A percentile compares a stretch with the other conserved stretches of the same genome.
These are phyloP conservation scores for Phellopilus nigrolimitatus DNA, from an alignment of 1,284 basidiomycete species.

Conservation along the genomic window DNA sequence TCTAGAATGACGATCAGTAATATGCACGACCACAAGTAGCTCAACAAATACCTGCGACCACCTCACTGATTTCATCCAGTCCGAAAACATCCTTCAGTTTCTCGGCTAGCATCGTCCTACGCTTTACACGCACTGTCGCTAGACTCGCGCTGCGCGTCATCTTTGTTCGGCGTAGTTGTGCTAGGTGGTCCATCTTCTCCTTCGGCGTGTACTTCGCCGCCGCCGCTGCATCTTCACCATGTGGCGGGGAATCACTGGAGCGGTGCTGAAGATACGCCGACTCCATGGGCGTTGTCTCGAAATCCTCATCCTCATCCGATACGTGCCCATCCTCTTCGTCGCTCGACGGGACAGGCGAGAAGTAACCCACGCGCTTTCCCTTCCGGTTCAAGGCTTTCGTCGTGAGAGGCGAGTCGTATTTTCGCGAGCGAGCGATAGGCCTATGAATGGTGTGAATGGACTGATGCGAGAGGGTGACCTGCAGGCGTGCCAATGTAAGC, in stretches of 20 bases:
- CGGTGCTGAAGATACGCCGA: constrained; percentile 28
- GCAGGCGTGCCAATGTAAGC: constrained; percentile 12
- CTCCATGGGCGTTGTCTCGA: constrained; percentile 46
- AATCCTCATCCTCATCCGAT: constrained; percentile 49
- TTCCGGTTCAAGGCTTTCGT: neutral
- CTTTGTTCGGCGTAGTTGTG: constrained; percentile 15
- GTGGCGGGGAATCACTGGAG: constrained; percentile 13
- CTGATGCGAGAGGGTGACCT: constrained; percentile 28
- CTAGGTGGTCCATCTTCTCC: constrained; percentile 7
- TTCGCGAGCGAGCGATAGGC: constrained; percentile 28
- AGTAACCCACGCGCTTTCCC: constrained; percentile 18
- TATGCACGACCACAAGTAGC: neutral
- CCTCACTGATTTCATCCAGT: constrained; percentile 72
- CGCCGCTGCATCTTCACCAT: constrained; percentile 4
- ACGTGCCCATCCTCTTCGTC: constrained; percentile 32
- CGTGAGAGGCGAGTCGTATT: constrained; percentile 9
- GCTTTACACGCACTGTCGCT: constrained; percentile 64
- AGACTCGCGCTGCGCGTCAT: constrained; percentile 54
- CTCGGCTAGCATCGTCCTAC: constrained; percentile 70
- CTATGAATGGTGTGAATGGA: constrained; percentile 35
- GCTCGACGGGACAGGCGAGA: constrained; percentile 26
- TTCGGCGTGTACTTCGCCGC: neutral
- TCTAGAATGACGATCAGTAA: constrained; percentile 41
- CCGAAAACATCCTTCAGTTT: constrained; percentile 86
- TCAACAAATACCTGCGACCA: constrained; percentile 62